Percentiles rank a stretch among this genome's conserved stretches.
phyloP scores from a whole-genome alignment of 495 filamentous ascomycete species.

The Podospora didyma region DNA sequence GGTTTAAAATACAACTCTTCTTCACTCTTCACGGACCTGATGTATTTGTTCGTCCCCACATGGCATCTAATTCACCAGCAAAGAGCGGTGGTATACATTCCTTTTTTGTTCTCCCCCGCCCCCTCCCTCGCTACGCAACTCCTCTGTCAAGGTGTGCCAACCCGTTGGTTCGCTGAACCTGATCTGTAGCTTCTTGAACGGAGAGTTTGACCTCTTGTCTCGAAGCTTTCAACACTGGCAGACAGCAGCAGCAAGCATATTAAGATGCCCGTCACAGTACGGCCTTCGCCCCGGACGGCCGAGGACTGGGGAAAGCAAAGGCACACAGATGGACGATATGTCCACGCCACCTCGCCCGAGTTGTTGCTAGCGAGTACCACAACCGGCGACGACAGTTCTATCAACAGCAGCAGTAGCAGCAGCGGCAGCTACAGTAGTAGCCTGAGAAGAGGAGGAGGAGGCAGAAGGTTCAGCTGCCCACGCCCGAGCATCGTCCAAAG shows the following conservation, averaged over 20 bases:
- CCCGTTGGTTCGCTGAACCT: no score
- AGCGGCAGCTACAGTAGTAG: neutral
- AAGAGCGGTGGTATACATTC: no score
- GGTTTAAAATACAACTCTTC: no score
- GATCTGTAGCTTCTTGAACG: no score
- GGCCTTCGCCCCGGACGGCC: constrained; percentile 15
- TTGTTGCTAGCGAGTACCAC: constrained; percentile 17
- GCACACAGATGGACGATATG: constrained; percentile 5
- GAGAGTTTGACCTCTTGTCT: no score
- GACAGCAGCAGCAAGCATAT: neutral
- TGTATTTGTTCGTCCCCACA: no score
- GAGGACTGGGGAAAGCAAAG: constrained; percentile 15
- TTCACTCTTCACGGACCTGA: no score
- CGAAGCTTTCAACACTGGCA: no score
- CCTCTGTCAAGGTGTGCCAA: no score
- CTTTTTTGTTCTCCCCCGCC: no score
- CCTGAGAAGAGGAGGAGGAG: neutral
- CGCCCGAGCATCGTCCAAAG: constrained; percentile 23
- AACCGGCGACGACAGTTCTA: constrained; percentile 11
- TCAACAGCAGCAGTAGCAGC: neutral
- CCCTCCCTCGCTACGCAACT: no score
- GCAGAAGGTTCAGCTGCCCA: neutral
- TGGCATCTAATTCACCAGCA: no score
- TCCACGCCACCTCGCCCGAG: constrained; percentile 16
- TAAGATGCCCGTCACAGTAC: constrained; percentile 22